A percentile compares a stretch with the other conserved stretches of the same genome.
Conservation (phyloP, 768 basidiomycete genomes). For the Asterophora parasitica region DNA sequence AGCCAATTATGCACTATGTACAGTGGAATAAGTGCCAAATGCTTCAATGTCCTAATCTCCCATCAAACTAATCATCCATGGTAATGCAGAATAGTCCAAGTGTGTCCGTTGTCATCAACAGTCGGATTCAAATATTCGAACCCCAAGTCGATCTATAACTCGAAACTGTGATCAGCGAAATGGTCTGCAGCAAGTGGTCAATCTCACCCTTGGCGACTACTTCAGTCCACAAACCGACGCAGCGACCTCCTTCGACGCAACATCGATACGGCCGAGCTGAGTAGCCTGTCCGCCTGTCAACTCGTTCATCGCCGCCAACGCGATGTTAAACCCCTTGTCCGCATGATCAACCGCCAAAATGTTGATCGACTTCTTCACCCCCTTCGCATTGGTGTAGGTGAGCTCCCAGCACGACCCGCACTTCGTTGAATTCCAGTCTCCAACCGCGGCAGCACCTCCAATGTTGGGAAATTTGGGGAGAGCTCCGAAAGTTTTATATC, state of each 20-base stretch:
- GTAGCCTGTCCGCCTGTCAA: constrained; percentile 27
- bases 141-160: too few relatives aligned
- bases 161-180: too few relatives aligned
- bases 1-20: background rate
- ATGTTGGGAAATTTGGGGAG: constrained; percentile 52
- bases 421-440: constrained; percentile 37
- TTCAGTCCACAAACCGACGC: constrained; percentile 23
- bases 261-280: constrained; percentile 21
- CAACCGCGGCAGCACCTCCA: constrained; percentile 42
- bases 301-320: constrained; percentile 28
- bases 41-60: background rate
- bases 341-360: constrained; percentile 43
- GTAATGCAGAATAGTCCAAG: constrained; percentile 3
- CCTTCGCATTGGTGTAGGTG: constrained; percentile 29
- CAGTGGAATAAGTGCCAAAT: background rate
- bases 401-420: constrained; percentile 56
- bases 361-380: constrained; percentile 29
- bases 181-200: background rate
- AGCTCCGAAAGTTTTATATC: constrained; percentile 38
- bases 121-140: background rate
- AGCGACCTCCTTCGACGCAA: constrained; percentile 19
- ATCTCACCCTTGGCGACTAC: background rate
- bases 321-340: constrained; percentile 19
- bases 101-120: background rate
- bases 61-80: constrained; percentile 7